Evolutionary conservation across 2,329 filamentous ascomycete genomes (phyloP).

Genomic region (Onygenales sp.): DNA sequence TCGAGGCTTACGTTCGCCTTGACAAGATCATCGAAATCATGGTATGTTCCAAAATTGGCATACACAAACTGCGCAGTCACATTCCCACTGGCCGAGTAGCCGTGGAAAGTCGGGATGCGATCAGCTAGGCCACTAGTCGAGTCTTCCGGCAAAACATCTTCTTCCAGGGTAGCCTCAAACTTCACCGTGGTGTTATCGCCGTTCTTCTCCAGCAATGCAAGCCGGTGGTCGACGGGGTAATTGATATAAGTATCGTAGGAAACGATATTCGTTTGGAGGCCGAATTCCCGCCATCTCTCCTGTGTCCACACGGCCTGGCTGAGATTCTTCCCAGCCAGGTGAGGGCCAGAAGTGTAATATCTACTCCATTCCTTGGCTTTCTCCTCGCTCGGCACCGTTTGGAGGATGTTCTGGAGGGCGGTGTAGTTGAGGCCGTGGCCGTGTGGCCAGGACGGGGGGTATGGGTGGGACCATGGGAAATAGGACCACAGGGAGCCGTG

Average conservation of each 20-base stretch:
- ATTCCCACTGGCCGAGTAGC: conserved; percentile 86
- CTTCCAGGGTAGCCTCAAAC: conserved; percentile 73
- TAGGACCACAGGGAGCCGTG: conserved; percentile 30
- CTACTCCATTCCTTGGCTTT: conserved; percentile 62
- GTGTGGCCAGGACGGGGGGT: conserved; percentile 32
- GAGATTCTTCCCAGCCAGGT: conserved; percentile 67
- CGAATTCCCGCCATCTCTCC: conserved; percentile 63
- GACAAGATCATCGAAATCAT: conserved; percentile 74
- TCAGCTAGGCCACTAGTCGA: conserved; percentile 62
- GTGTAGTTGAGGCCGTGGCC: conserved; percentile 41
- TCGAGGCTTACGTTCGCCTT: conserved; percentile 64
- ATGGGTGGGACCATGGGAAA: conserved; percentile 29
- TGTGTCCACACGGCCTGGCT: conserved; percentile 70
- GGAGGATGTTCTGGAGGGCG: conserved; percentile 46
- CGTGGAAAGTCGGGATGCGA: conserved; percentile 83
- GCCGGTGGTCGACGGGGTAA: conserved; percentile 61
- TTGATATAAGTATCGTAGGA: conserved; percentile 72
- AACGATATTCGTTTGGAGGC: conserved; percentile 51
- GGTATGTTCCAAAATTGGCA: conserved; percentile 81
- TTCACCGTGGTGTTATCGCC: conserved; percentile 43
- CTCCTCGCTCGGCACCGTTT: conserved; percentile 43
- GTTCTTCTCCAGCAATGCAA: conserved; percentile 53
- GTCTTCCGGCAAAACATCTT: conserved; percentile 78
- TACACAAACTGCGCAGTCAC: conserved; percentile 81
- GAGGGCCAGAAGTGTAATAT: conserved; percentile 68